Evolutionary conservation across 2,329 filamentous ascomycete genomes (phyloP).

Genomic region (Rasamsonia emersonii): DNA sequence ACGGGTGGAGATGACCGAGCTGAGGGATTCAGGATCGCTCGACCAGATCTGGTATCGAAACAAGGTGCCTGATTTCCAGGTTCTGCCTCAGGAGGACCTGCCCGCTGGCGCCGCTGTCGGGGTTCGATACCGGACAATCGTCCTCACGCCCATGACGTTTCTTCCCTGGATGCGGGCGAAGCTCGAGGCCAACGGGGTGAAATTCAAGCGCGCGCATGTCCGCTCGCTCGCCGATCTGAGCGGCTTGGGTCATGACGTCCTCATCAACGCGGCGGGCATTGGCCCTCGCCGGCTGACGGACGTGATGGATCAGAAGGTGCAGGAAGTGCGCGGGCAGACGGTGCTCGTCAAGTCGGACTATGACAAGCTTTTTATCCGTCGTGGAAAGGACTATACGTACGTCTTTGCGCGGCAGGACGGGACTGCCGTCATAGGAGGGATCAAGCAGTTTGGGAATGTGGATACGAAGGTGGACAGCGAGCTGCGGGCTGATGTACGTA

Average conservation of each 20-base stretch:
- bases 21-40: conserved; percentile 6
- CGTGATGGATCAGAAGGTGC: conserved; percentile 11
- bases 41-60: conserved; percentile 6
- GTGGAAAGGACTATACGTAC: conserved; percentile 18
- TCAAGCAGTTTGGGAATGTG: conserved; percentile 11
- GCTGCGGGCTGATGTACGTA: conserved; percentile 5
- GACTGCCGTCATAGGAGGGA: conserved; percentile 16
- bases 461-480: conserved; percentile 1
- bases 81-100: conserved; percentile 7
- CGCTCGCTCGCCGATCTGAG: conserved; percentile 13
- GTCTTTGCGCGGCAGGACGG: conserved; percentile 16
- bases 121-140: conserved; percentile 13
- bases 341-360: conserved; percentile 14
- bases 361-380: conserved; percentile 15
- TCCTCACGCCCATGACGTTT: conserved; percentile 15
- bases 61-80: conserved; percentile 6
- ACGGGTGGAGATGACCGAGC: conserved; percentile 5
- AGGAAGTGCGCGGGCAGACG: conserved; percentile 17
- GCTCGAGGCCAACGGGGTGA: conserved; percentile 14
- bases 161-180: conserved; percentile 15
- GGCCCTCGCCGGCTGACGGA: conserved; percentile 13
- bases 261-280: conserved; percentile 17
- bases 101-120: conserved; percentile 13
- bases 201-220: conserved; percentile 14
- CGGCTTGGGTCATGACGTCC: conserved; percentile 14